Evolutionary conservation across 768 basidiomycete species (phyloP), one percentile per base, ranked within the genome.

Genomic region (Serendipita sp.): DNA sequence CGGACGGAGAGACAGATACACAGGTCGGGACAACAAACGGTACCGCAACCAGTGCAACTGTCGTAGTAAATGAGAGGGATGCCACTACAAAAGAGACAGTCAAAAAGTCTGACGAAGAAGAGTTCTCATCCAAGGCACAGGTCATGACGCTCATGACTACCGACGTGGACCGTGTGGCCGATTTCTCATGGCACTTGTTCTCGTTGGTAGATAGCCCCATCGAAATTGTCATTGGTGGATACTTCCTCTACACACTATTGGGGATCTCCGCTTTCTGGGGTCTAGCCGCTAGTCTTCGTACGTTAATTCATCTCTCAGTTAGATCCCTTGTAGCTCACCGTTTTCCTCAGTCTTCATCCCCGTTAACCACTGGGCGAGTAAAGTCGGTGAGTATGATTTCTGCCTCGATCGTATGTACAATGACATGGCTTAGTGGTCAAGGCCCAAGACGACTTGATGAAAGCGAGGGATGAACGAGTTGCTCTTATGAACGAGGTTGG

Each of bases 101-200:
- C 16, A 72, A 74, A 13, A 41, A 41, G 79, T 73, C 73, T 1
- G 77, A 79, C 35, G 78, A 76, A n/a, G 75, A 74, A 47, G 80
- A 78, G 15, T 81, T 82, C 67, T 77, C 76, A 32, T 80, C 78
- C 65, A 83, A 83, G 70, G 76, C 78, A n/a, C 81, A 95, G 75
- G 85, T 96, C 69, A 93, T 95, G 92, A 94, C 89, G 2, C 80
- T 95, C 34, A 93, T 95, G 89, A 94, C 92, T 3, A 92, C 91
- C 3, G 92, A 96, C 68, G 90, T 93, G 34, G 91, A 94, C 72
- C 81, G 92, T 64, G 86, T 94, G 67, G 84, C 86, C 72, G 89
- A 94, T 62, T 89, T 94, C 70, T 75, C 84, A 1, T 88, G 84
- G 83, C 86, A 91, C 71, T 68, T 86, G 63, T 90, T 88, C 71